Percentiles rank a stretch among this genome's conserved stretches.
Evolutionary conservation across 768 basidiomycete genomes (phyloP).

Genomic region (Rhodotorula paludigena): DNA sequence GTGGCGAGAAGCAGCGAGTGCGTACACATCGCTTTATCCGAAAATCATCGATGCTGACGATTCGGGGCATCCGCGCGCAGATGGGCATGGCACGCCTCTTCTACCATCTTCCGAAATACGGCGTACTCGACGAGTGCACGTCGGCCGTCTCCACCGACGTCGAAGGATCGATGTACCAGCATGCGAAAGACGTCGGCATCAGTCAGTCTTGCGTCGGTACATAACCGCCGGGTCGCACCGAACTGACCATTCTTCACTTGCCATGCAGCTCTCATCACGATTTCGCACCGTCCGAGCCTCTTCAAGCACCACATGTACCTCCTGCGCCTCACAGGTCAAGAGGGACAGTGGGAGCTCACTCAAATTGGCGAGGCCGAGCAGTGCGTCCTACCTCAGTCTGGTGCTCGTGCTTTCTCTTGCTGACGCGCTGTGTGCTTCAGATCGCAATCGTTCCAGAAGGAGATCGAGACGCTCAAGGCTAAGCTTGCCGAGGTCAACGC

Average conservation of each 20-base stretch:
- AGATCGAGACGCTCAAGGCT: slow-evolving; percentile 63
- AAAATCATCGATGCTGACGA: not conserved
- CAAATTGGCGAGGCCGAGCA: slow-evolving; percentile 69
- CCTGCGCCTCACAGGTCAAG: slow-evolving; percentile 67
- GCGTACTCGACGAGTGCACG: slow-evolving; percentile 86
- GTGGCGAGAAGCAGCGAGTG: slow-evolving; percentile 92
- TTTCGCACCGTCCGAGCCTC: slow-evolving; percentile 79
- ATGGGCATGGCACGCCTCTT: slow-evolving; percentile 93
- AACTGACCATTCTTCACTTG: not conserved
- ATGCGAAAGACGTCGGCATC: slow-evolving; percentile 79
- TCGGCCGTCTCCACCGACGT: slow-evolving; percentile 94
- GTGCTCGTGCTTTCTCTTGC: slow-evolving; percentile 4
- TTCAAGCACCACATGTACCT: slow-evolving; percentile 84
- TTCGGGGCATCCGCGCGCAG: slow-evolving; percentile 47
- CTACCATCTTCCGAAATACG: slow-evolving; percentile 77
- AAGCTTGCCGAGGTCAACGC: slow-evolving; percentile 64
- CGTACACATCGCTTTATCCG: slow-evolving; percentile 32
- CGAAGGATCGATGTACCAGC: slow-evolving; percentile 91
- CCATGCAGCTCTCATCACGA: slow-evolving; percentile 68
- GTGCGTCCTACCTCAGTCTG: slow-evolving; percentile 43
- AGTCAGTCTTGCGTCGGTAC: slow-evolving; percentile 45
- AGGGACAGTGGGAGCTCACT: slow-evolving; percentile 66
- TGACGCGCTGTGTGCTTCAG: not conserved
- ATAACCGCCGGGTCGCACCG: not conserved
- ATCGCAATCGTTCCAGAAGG: slow-evolving; percentile 63